Conservation (phyloP, 129 eudicot genomes). For the Solidago caesia region DNA sequence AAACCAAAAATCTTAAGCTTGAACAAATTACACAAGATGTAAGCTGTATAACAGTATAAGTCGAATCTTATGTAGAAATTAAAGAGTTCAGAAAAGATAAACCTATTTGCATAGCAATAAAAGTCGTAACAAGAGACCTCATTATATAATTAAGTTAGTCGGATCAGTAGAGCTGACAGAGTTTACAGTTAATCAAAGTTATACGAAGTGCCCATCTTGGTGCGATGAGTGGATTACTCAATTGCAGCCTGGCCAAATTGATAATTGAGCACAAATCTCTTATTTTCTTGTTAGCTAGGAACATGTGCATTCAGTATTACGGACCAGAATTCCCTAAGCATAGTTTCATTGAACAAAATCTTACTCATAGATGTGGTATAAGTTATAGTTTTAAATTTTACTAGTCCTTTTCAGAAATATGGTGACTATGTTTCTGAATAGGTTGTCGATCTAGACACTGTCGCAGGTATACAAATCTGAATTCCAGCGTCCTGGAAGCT, state of each 20-base stretch:
- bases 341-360: background rate
- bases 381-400: background rate
- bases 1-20: background rate
- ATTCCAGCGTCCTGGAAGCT: no score
- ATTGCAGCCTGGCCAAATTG: background rate
- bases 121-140: background rate
- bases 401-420: no score
- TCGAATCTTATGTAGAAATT: background rate
- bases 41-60: background rate
- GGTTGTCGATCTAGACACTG: no score
- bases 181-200: background rate
- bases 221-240: constrained; percentile 9
- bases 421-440: no score
- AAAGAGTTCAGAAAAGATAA: background rate
- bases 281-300: background rate
- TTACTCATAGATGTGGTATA: constrained; percentile 15
- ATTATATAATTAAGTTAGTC: background rate
- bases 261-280: background rate
- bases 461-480: background rate
- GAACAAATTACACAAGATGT: background rate
- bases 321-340: background rate
- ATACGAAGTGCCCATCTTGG: constrained; percentile 3
- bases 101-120: background rate
- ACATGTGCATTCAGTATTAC: background rate
- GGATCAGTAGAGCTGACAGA: background rate